Evolutionary conservation across 345 rosid genomes (phyloP), one percentile per base, ranked within the genome.

Genomic region (Eucalyptus cloeziana): DNA sequence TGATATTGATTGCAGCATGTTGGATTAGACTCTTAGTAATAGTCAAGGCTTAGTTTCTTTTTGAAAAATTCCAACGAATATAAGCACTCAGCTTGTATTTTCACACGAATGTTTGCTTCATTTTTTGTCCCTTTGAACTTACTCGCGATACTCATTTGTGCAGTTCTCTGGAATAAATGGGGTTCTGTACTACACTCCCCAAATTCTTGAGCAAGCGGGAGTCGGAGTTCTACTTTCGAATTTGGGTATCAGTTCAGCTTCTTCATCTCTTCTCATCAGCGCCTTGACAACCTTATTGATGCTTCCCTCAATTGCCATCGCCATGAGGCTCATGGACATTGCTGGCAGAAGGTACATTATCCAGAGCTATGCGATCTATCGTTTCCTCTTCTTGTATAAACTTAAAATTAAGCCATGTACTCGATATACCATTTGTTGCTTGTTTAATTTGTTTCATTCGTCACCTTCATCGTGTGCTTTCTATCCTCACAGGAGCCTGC

Each of bases 251-350:
- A 79, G 91, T 62, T 76, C 94, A 16, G 89, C 90, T 33, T 92
- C 94, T 49, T 91, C 94, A 10, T 93, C 94, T 58, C 90, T 92
- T 54, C 89, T 93, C 58, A 89, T 90, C 21, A 93, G 94, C 7
- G 87, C 88, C 54, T 51, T 92, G 80, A 89, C 92, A 1, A 90
- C 94, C 49, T 62, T 93, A 31, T 64, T 91, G 87, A 91, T 93
- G 94, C 94, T 93, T 79, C 94, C 94, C 30, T 93, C 93, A 64
- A 93, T 93, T 25, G 89, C 90, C 30, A 86, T 93, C 71, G 90
- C 94, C 47, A 93, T 93, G 94, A 92, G 93, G 89, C 90, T 93
- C 40, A 93, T 93, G 94, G 94, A 93, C 85, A 89, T 91, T 22
- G 88, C 94, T 17, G 94, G 94, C 40, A 90, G 94, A 88, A 91